Base-by-base conservation (phyloP, 1,284 basidiomycete species). In the Sphagnurus paluster region DNA sequence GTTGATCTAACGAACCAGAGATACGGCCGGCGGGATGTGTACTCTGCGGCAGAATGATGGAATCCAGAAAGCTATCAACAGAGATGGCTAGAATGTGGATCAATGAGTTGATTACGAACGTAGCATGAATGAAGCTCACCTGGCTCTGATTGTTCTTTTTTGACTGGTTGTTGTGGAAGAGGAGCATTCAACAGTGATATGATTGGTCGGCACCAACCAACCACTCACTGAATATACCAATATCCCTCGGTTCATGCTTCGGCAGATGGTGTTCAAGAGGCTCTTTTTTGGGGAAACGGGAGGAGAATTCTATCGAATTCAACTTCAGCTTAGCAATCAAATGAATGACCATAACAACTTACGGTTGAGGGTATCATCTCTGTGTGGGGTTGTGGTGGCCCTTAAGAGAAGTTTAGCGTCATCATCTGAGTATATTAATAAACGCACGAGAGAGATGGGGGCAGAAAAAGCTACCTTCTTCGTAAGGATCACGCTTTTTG, bases 401-500 rank as follows among this genome's bases (percentile, higher is more conserved):
- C 16, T 38, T 7, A 53, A 26, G 19, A 46, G 25, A 13, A 24
- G 39, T 23, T 28, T 32, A 4, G 34, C 52, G 25, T 48, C 48
- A 13, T 45, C 42, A n/a, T 42, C 51, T 53, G 28, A 13, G 0
- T 9, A 14, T 33, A 1, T 14, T 42, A 2, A 39, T 16, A 3
- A 38, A 13, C 5, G n/a, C 5, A 17, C 20, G 10, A 7, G 23
- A 36, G n/a, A 28, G 3, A 7, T n/a, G 25, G 11, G 17, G 4
- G 16, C 21, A 25, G 5, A 9, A 23, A 16, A 5, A 7, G 17
- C 28, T 16, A 56, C 54, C 52, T 40, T 52, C 48, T 42, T 55
- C 50, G 29, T 56, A 54, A 5, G 55, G 55, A 29, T 56, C 55
- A 5, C 32, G 41, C 41, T 54, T 56, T 32, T 42, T 41, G 13